A percentile compares a stretch with the other conserved stretches of the same genome.
phyloP scores from a whole-genome alignment of 2,329 filamentous ascomycete species.

The Teratosphaeria gauchensis region DNA sequence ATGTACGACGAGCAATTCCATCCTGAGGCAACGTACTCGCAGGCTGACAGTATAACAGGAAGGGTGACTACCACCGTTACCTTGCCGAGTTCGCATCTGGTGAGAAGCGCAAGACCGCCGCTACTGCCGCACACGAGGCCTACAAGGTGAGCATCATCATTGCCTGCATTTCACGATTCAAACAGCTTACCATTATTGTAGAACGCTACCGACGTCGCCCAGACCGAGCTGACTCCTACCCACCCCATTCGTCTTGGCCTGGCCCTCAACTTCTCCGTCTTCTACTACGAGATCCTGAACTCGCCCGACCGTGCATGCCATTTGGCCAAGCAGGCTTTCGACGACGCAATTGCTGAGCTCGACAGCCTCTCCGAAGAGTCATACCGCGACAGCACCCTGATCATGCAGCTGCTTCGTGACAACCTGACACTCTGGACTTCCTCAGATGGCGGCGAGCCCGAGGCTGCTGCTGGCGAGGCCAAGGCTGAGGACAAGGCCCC shows the following conservation, averaged over 20 bases:
- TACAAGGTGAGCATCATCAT: constrained; percentile 69
- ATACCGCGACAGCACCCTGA: constrained; percentile 96
- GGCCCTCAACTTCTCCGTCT: constrained; percentile 97
- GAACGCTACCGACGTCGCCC: constrained; percentile 96
- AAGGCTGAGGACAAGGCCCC: constrained; percentile 41
- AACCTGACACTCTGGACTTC: constrained; percentile 98
- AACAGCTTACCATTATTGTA: constrained; percentile 28
- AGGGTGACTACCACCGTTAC: constrained; percentile 95
- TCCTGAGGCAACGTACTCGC: background rate
- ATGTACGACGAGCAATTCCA: constrained; percentile 57
- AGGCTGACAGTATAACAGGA: constrained; percentile 48
- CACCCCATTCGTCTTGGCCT: constrained; percentile 97
- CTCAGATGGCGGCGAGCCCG: constrained; percentile 73
- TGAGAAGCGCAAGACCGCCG: constrained; percentile 83
- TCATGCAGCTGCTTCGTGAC: constrained; percentile 98
- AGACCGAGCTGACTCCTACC: constrained; percentile 93
- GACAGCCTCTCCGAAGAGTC: constrained; percentile 96
- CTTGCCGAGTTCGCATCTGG: constrained; percentile 87
- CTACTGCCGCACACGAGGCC: constrained; percentile 80
- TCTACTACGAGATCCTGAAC: constrained; percentile 99
- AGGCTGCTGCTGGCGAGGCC: constrained; percentile 39
- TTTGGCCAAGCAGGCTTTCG: constrained; percentile 97
- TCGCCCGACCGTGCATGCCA: constrained; percentile 96
- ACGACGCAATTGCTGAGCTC: constrained; percentile 96
- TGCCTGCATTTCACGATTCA: background rate